Evolutionary conservation across 2,329 filamentous ascomycete species (phyloP), one percentile per base, ranked within the genome.

Genomic region (Colletotrichum cordylinicola): DNA sequence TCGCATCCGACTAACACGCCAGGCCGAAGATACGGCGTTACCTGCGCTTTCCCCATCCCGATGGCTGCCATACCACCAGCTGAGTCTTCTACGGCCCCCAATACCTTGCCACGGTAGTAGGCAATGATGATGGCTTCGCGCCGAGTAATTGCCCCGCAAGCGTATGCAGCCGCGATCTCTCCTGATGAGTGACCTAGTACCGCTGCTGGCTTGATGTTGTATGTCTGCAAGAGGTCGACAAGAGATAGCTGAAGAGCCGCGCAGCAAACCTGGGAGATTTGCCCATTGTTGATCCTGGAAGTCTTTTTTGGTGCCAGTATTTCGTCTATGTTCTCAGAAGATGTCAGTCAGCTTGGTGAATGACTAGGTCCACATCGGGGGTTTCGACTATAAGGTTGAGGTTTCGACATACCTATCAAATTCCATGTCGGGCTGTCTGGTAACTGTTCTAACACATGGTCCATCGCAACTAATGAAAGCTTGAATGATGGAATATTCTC

Each of bases 141-240:
- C 1, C 80, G 77, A 0, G 83, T 80, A 7, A 88, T 74, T 4
- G 78, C 72, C 2, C 86, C 85, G 2, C 83, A 81, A 2, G 85
- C 84, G 67, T 88, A 88, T 0, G 87, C 86, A 2, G 86, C 87
- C 0, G 83, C 86, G 33, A 88, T 86, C 76, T 88, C 87, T 3
- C 87, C 87, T 6, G 80, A 82, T 0, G 85, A 87, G 74, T 89
- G 87, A 1, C 87, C 87, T 5, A 87, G 81, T 0, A 86, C 83
- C 3, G 80, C 82, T 10, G 76, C 33, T 0, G 85, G 83, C 4
- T 58, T 67, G 43, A 89, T 74, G 0, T 83, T 81, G 69, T 80
- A 81, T 0, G 76, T 72, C 2, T 48, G 37, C 5, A 89, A 81
- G 1, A 86, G 77, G 27, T 87, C 82, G 2, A 88, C 82, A 1